phyloP scores from a whole-genome alignment of 116 monocot genomes.

The Phalaenopsis hybrid region DNA sequence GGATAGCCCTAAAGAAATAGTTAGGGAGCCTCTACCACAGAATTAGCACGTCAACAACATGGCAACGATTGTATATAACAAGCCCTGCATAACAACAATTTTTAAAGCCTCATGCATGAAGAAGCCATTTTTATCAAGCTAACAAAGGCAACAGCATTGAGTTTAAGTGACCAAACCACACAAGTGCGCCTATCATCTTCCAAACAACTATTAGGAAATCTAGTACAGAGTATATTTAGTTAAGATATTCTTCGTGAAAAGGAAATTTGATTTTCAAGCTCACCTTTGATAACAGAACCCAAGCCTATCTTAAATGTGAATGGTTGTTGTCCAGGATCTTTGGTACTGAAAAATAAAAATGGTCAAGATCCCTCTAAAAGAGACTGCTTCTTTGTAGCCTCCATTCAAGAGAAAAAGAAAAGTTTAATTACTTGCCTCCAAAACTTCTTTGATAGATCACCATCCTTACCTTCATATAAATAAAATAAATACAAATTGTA shows the following conservation, averaged over 20 bases:
- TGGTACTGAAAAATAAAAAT: conserved; percentile 57
- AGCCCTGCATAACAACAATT: neutral
- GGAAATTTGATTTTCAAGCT: neutral
- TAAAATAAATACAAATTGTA: conserved; percentile 11
- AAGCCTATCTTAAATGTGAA: conserved; percentile 81
- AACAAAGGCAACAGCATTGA: neutral
- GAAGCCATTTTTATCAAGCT: neutral
- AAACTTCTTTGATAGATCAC: conserved; percentile 80
- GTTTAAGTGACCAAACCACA: neutral
- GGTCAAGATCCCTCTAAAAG: neutral
- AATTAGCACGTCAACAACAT: neutral
- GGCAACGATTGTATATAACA: neutral
- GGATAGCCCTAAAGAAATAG: neutral
- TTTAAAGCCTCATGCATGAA: neutral
- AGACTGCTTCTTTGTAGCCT: neutral
- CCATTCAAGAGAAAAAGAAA: neutral
- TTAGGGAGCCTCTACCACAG: neutral
- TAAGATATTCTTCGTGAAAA: neutral
- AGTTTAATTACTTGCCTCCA: conserved; percentile 57
- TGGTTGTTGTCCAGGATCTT: conserved; percentile 86
- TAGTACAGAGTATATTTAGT: neutral
- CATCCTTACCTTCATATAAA: conserved; percentile 55
- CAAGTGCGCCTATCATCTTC: neutral
- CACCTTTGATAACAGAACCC: conserved; percentile 92
- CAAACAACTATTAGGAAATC: neutral